A percentile compares a stretch with the other conserved stretches of the same genome.
Evolutionary conservation across 2,329 filamentous ascomycete genomes (phyloP).

Genomic region (Sarocladiaceae sp.): DNA sequence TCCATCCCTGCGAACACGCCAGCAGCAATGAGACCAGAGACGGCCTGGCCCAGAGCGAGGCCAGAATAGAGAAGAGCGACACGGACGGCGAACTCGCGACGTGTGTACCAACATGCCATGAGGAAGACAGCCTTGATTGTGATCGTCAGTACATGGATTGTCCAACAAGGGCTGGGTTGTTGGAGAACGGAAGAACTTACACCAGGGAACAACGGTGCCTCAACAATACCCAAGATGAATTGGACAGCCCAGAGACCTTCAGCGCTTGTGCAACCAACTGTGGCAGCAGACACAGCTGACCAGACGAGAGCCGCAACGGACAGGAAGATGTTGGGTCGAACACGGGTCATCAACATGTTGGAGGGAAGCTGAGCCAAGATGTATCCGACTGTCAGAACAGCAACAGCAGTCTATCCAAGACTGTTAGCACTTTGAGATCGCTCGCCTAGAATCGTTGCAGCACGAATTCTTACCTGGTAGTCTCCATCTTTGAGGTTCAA

Average conservation of each 20-base stretch:
- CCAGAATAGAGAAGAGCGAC: constrained; percentile 21
- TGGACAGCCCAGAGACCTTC: constrained; percentile 13
- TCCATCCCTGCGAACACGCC: constrained; percentile 25
- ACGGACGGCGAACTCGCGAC: constrained; percentile 18
- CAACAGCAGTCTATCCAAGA: constrained; percentile 8
- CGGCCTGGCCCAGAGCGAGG: constrained; percentile 16
- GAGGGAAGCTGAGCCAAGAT: constrained; percentile 17
- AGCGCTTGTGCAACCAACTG: constrained; percentile 24
- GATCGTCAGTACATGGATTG: no score
- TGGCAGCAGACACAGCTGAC: constrained; percentile 13
- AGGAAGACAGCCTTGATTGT: constrained; percentile 12
- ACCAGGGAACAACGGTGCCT: constrained; percentile 16
- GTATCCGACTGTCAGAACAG: constrained; percentile 10
- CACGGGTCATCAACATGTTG: constrained; percentile 13
- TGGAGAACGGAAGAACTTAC: no score
- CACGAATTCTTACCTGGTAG: constrained; percentile 11
- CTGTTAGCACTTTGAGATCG: background rate
- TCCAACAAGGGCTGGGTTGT: no score
- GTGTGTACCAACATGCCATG: constrained; percentile 21
- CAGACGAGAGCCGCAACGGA: constrained; percentile 12
- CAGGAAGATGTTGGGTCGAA: constrained; percentile 16
- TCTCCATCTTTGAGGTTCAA: constrained; percentile 7
- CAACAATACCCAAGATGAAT: constrained; percentile 15
- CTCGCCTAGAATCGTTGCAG: no score
- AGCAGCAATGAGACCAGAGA: constrained; percentile 18